Base-by-base conservation (phyloP, 148 eudicot genomes). In the Rhododendron williamsianum region DNA sequence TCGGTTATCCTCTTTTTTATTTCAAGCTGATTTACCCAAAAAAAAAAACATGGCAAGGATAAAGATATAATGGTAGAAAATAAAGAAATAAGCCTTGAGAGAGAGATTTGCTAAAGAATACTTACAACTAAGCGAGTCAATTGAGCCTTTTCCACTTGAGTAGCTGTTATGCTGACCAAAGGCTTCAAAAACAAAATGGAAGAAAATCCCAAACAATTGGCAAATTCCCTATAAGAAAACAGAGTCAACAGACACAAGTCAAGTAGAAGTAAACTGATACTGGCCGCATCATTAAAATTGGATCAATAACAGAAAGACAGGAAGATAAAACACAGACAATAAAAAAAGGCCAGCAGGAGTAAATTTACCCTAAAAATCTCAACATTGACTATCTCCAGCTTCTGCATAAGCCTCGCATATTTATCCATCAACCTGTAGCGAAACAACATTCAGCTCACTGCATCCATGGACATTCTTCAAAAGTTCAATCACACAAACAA, bases 401-500 rank as follows among this genome's bases (percentile, higher is more conserved):
- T 97, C 87, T 92, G 99, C 98, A 97, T 97, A 73, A 97, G 90
- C 91, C 99, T 90, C 63, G 96, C 99, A 92, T 95, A 97, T 90
- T 97, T 97, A 88, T 97, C 99, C 98, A 97, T 93, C 86, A 90
- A 92, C 94, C 99, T 97, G 87, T 81, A 43, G 73, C 72, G 35
- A 86, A 81, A 74, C 63, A 27, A 49, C 60, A 54, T 33, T 89
- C 84, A 91, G 90, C 84, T 83, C 78, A 86, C 80, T 81, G 74
- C 56, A 86, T 63, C 77, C 46, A 54, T 6, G 51, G 74, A 83
- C 18, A 82, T 51, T 74, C 82, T 16, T 63, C 65, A 12, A 72
- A 86, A 73, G 71, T 83, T 25, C 81, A 85, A 63, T 46, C 54
- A 56, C 11, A 3, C 72, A 78, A 58, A 12, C 52, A 81, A 84